Evolutionary conservation across 2,329 filamentous ascomycete genomes (phyloP), one percentile per base, ranked within the genome.

Genomic region (Apiospora koreana): DNA sequence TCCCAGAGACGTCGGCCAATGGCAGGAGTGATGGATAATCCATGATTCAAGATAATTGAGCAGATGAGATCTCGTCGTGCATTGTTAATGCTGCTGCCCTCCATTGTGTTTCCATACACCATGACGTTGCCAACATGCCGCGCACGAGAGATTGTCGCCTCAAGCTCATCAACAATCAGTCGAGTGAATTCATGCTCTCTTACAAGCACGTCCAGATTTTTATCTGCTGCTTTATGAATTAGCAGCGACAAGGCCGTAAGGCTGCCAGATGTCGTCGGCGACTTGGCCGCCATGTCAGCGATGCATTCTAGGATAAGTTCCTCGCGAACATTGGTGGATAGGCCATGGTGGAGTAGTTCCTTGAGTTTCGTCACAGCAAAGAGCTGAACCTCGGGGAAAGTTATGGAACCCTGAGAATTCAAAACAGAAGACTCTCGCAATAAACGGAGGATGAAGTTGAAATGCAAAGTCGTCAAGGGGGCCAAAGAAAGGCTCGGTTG

Each of bases 1-100:
- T 91, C 85, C 93, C 94, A 97, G 1, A 97, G 85, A 16, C 83
- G 84, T 54, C 84, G 82, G 21, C 91, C 90, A 4, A 93, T 83
- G 1, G 91, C 87, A 2, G 84, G 76, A 0, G 88, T 86, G 65
- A 97, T 87, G 0, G 88, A 87, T 10, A 92, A 86, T n/a, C 89
- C 87, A 68, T 89, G 82, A 43, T 83, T 71, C 2, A 82, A 81
- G 43, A 95, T 87, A 46, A 94, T 85, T 58, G 81, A 83, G 69
- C 80, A 82, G 68, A 90, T 86, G 62, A 90, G 86, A 68, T 87
- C 90, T 73, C 86, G 88, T 70, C 85, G 90, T 70, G 83, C 89
- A 74, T 76, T 79, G 73, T 84, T 91, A 71, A 80, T 82, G 67
- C 75, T 79, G 71, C 84, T 87, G 18, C 54, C 54, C 23, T 62